Conservation (phyloP, 345 rosid species). For the Combretum micranthum region DNA sequence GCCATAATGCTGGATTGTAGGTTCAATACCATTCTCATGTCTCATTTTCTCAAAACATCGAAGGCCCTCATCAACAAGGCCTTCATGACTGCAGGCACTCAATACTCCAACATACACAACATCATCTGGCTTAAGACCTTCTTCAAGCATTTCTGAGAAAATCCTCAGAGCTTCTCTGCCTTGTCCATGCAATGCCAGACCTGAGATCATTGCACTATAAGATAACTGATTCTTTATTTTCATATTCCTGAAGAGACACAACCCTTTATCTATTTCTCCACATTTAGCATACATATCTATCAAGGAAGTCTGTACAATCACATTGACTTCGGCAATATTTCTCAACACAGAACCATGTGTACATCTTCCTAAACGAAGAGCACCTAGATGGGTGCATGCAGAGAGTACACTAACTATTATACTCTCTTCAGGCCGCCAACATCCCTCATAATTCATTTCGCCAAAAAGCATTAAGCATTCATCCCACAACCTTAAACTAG, state of each 20-base stretch:
- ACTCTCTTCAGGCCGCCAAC: conserved; percentile 38
- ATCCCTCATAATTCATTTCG: conserved; percentile 18
- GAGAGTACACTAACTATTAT: conserved; percentile 35
- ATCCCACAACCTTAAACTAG: conserved; percentile 24
- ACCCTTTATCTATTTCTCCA: conserved; percentile 28
- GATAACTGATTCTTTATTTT: conserved; percentile 20
- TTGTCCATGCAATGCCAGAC: conserved; percentile 32
- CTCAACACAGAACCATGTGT: conserved; percentile 31
- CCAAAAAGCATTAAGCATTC: conserved; percentile 25
- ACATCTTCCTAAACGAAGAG: conserved; percentile 34
- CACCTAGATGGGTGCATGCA: conserved; percentile 38
- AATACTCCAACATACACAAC: conserved; percentile 31
- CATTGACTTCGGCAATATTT: conserved; percentile 26
- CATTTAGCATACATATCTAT: conserved; percentile 51
- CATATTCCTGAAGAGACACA: conserved; percentile 22
- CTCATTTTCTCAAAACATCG: conserved; percentile 29
- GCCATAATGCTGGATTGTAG: conserved; percentile 58
- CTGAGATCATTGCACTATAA: conserved; percentile 28
- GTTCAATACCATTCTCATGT: conserved; percentile 34
- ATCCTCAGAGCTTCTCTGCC: conserved; percentile 22
- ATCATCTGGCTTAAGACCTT: conserved; percentile 27
- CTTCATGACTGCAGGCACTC: conserved; percentile 32
- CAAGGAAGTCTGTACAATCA: conserved; percentile 40
- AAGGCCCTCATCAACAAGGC: conserved; percentile 32
- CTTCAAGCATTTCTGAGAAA: conserved; percentile 30